phyloP scores from a whole-genome alignment of 2,329 filamentous ascomycete species.

The Paraphaeosphaeria sporulosa region DNA sequence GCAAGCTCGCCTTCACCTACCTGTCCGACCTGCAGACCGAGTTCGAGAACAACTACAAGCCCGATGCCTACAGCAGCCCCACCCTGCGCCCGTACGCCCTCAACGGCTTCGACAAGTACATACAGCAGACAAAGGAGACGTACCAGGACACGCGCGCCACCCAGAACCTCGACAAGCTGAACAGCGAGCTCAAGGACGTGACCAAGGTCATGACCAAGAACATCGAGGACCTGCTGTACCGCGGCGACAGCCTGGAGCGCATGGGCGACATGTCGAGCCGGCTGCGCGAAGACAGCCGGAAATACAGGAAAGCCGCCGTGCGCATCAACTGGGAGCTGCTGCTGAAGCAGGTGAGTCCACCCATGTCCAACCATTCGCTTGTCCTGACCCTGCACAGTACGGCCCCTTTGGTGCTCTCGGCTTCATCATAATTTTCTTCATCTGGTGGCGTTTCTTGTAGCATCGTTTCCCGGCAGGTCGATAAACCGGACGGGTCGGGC shows the following conservation, averaged over 20 bases:
- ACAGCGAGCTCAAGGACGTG: slow-evolving; percentile 96
- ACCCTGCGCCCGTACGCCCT: slow-evolving; percentile 90
- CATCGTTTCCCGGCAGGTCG: neutral
- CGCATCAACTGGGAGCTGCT: slow-evolving; percentile 98
- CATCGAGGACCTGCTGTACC: slow-evolving; percentile 95
- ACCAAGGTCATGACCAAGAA: slow-evolving; percentile 99
- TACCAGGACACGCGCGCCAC: slow-evolving; percentile 92
- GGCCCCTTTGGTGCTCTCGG: slow-evolving; percentile 85
- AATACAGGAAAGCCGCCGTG: slow-evolving; percentile 91
- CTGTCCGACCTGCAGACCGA: slow-evolving; percentile 90
- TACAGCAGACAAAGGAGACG: slow-evolving; percentile 87
- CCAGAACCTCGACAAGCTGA: slow-evolving; percentile 92
- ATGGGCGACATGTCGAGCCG: slow-evolving; percentile 95
- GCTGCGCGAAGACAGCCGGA: slow-evolving; percentile 89
- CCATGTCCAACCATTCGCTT: neutral
- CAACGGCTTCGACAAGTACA: slow-evolving; percentile 98
- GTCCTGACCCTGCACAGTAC: slow-evolving; percentile 63
- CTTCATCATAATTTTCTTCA: slow-evolving; percentile 82
- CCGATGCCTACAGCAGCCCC: slow-evolving; percentile 75
- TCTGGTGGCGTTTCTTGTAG: slow-evolving; percentile 94
- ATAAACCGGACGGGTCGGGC: neutral
- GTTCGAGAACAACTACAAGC: slow-evolving; percentile 85
- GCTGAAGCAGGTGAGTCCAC: slow-evolving; percentile 76
- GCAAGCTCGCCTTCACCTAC: slow-evolving; percentile 98
- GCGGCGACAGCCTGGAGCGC: slow-evolving; percentile 90